Percentiles rank a stretch among this genome's conserved stretches.
These are phyloP conservation scores for Andrographis paniculata DNA, from an alignment of 305 asterid genomes.

Conservation along the genomic window DNA sequence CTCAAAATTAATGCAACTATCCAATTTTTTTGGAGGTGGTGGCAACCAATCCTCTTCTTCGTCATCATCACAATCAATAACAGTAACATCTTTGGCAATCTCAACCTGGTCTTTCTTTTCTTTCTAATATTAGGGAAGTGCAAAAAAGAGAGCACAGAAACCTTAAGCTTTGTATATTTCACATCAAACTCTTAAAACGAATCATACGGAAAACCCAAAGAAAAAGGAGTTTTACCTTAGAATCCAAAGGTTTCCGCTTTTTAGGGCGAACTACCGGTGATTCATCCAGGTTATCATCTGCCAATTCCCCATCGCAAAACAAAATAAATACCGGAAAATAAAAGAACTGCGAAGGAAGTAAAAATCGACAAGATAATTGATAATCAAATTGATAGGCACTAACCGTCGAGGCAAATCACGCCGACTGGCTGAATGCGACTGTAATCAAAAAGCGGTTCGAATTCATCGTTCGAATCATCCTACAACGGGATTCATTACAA, in stretches of 20 bases:
- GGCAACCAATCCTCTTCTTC: constrained; percentile 89
- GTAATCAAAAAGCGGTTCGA: constrained; percentile 91
- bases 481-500: constrained; percentile 16
- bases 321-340: background rate
- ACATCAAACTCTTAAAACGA: constrained; percentile 3
- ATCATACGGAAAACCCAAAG: background rate
- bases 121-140: constrained; percentile 28
- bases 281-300: constrained; percentile 56
- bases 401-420: constrained; percentile 48
- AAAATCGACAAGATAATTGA: too few species aligned
- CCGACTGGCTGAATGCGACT: constrained; percentile 61
- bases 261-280: constrained; percentile 35
- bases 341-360: background rate
- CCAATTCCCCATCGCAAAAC: constrained; percentile 13
- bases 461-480: constrained; percentile 65
- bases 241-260: constrained; percentile 33
- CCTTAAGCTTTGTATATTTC: background rate
- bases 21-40: constrained; percentile 50
- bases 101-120: constrained; percentile 27
- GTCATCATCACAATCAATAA: constrained; percentile 45
- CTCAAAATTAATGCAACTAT: constrained; percentile 15
- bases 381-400: constrained; percentile 6
- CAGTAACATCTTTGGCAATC: constrained; percentile 26
- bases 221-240: constrained; percentile 36
- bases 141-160: constrained; percentile 8